A percentile compares a stretch with the other conserved stretches of the same genome.
These are phyloP conservation scores for Raphanus raphanistrum DNA, from an alignment of 345 rosid genomes.

Conservation along the genomic window DNA sequence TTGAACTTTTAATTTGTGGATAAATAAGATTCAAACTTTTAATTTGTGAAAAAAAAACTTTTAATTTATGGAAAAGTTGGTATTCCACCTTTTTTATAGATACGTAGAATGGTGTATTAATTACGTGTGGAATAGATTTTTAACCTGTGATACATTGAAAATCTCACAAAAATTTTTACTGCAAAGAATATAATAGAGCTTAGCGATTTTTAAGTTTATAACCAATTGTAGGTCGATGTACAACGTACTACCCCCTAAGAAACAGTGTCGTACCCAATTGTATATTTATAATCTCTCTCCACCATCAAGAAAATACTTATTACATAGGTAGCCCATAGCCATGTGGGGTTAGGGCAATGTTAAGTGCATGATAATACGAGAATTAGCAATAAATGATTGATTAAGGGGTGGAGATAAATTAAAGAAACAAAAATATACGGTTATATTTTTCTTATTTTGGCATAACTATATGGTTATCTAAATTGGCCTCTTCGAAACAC, in stretches of 20 bases:
- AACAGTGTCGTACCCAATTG: constrained; percentile 23
- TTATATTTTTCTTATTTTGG: neutral
- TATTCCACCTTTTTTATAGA: too few species aligned
- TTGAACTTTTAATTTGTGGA: too few species aligned
- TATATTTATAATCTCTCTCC: constrained; percentile 13
- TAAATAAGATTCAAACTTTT: too few species aligned
- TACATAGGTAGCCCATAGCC: constrained; percentile 33
- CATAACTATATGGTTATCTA: neutral
- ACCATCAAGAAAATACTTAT: constrained; percentile 15
- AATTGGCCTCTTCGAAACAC: constrained; percentile 30
- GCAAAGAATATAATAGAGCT: neutral
- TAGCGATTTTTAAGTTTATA: neutral
- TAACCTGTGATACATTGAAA: neutral
- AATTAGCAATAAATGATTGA: constrained; percentile 33
- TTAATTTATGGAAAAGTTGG: too few species aligned
- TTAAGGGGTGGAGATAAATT: constrained; percentile 31
- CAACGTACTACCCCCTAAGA: constrained; percentile 17
- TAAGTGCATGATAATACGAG: constrained; percentile 36
- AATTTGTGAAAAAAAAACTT: too few species aligned
- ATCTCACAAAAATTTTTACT: neutral
- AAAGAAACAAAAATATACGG: constrained; percentile 2
- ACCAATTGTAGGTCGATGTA: neutral
- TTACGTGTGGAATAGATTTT: too few species aligned
- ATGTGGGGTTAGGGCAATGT: constrained; percentile 34
- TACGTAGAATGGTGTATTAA: too few species aligned